phyloP scores from a whole-genome alignment of 768 basidiomycete genomes.

The Leucogyrophana mollusca region DNA sequence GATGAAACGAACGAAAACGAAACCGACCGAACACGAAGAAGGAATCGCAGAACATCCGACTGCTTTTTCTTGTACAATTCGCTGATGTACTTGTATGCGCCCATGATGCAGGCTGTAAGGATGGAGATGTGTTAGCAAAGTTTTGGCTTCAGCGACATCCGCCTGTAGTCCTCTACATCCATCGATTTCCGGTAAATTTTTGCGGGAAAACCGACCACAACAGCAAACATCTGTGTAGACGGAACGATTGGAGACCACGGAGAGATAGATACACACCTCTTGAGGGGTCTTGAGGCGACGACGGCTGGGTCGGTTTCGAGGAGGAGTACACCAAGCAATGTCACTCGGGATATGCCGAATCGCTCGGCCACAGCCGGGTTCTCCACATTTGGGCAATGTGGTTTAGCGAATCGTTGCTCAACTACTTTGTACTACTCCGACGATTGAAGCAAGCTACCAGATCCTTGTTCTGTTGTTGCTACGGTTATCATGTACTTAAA shows the following conservation, averaged over 20 bases:
- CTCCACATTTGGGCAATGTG: conserved; percentile 9
- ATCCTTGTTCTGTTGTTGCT: no score
- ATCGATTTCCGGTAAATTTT: conserved; percentile 1
- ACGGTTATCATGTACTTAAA: no score
- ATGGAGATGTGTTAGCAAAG: conserved; percentile 16
- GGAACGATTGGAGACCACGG: background rate
- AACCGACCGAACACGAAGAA: conserved; percentile 89
- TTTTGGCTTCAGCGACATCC: background rate
- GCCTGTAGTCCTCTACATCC: conserved; percentile 12
- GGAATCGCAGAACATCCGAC: conserved; percentile 95
- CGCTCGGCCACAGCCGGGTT: conserved; percentile 23
- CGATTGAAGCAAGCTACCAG: no score
- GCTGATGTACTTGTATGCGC: conserved; percentile 94
- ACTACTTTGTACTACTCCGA: no score
- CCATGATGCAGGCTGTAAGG: conserved; percentile 61
- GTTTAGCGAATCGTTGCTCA: no score
- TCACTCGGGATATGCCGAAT: conserved; percentile 17
- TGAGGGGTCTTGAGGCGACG: conserved; percentile 20
- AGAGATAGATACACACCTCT: conserved; percentile 26
- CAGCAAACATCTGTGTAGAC: conserved; percentile 12
- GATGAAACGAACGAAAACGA: background rate
- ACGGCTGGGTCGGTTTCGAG: conserved; percentile 1
- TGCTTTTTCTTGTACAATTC: conserved; percentile 99
- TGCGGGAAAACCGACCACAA: background rate
- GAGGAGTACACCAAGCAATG: conserved; percentile 2